These are phyloP conservation scores for Mycena sanguinolenta DNA, from an alignment of 768 basidiomycete species.

Conservation along the genomic window DNA sequence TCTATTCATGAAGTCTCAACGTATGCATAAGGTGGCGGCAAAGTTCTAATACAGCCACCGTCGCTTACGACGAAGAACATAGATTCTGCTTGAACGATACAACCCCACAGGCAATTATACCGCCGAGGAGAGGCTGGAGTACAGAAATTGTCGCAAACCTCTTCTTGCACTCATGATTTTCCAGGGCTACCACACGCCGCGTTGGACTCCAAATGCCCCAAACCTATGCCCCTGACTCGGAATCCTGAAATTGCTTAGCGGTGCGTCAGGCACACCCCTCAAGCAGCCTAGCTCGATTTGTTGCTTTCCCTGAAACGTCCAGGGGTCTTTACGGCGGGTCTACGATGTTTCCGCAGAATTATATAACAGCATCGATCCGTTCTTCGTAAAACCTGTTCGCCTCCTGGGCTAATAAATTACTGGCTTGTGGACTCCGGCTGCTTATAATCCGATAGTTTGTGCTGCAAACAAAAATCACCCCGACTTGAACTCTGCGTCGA, in stretches of 20 bases:
- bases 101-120: constrained; percentile 89
- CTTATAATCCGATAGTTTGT: background rate
- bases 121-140: constrained; percentile 79
- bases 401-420: background rate
- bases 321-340: background rate
- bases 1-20: constrained; percentile 79
- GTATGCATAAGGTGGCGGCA: constrained; percentile 77
- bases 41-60: background rate
- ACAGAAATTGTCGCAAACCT: background rate
- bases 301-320: background rate
- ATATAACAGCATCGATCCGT: background rate
- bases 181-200: constrained; percentile 79
- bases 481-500: too few species aligned
- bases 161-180: constrained; percentile 3
- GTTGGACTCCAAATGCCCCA: constrained; percentile 91
- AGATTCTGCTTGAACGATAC: constrained; percentile 89
- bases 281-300: background rate
- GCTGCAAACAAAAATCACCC: background rate
- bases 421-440: background rate
- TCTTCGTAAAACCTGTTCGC: background rate
- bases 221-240: constrained; percentile 45
- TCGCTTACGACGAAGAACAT: constrained; percentile 13
- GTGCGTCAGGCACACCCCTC: background rate
- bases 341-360: background rate
- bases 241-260: constrained; percentile 15